These are phyloP conservation scores for Candolleomyces aberdarensis DNA, from an alignment of 768 basidiomycete species.

Conservation along the genomic window DNA sequence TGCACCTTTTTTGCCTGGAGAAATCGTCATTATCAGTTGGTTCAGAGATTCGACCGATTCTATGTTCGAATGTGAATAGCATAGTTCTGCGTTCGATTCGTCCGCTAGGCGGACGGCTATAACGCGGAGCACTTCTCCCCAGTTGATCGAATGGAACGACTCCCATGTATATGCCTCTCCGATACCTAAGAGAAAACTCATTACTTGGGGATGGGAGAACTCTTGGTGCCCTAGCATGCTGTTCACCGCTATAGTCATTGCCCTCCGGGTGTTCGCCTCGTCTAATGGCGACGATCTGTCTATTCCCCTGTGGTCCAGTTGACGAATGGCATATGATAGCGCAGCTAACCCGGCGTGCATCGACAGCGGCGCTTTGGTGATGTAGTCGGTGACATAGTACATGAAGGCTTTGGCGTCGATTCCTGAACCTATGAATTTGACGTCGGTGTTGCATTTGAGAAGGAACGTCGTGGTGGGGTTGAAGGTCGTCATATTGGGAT, in stretches of 20 bases:
- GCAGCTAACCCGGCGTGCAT: conserved; percentile 1
- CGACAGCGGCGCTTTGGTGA: conserved; percentile 6
- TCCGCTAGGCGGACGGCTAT: no score
- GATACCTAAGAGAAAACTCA: conserved; percentile 22
- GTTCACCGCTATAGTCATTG: background rate
- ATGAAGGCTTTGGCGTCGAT: conserved; percentile 2
- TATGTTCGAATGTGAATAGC: no score
- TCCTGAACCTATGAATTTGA: conserved; percentile 7
- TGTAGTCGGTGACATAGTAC: conserved; percentile 13
- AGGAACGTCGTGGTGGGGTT: background rate
- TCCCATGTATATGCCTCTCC: conserved; percentile 2
- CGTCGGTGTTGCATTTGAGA: conserved; percentile 5
- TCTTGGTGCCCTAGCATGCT: conserved; percentile 18
- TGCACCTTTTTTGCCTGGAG: no score
- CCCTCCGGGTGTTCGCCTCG: conserved; percentile 5
- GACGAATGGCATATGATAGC: background rate
- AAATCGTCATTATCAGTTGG: no score
- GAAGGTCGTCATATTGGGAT: background rate
- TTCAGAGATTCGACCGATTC: no score
- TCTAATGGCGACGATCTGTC: no score
- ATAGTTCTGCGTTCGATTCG: no score
- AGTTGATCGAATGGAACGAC: background rate
- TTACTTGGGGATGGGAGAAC: conserved; percentile 25
- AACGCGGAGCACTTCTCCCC: background rate
- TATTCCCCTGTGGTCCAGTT: no score